Evolutionary conservation across 2,329 filamentous ascomycete genomes (phyloP), one percentile per base, ranked within the genome.

Genomic region (Colletotrichum destructivum): DNA sequence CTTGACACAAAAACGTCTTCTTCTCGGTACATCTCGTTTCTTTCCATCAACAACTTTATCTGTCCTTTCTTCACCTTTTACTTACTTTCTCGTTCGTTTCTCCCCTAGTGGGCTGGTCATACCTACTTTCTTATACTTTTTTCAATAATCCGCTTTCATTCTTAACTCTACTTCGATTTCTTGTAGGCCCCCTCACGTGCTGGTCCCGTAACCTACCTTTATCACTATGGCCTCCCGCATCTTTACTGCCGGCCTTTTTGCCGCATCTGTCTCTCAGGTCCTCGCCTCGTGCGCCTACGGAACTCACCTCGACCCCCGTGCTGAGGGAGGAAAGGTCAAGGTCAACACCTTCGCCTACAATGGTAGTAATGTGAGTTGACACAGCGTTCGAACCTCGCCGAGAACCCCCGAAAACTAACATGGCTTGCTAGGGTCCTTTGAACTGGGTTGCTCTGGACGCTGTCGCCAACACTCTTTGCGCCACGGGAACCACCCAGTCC

Each of bases 371-470:
- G 82, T 84, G 76, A 66, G 78, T 73, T 31, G 6, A 18, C 31
- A 55, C 21, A 44, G 18, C 16, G 16, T n/a, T 40, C 40, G 6
- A 21, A 9, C 15, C 7, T 26, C 6, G 23, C 46, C 13, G 12
- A 12, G 23, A n/a, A 13, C 21, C 47, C 9, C 35, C n/a, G 40
- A 18, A 9, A 15, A 56, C 69, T 72, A 46, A 72, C 60, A 60
- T n/a, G n/a, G 7, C n/a, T 23, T 46, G 46, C 16, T 57, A 74
- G 73, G 85, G 85, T 18, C 85, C 86, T 9, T 77, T 86, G 69
- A 85, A 84, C 76, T 88, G 85, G 86, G 82, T 84, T 40, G 79
- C 80, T 8, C 79, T 88, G 35, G 77, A 79, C 35, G 63, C 76
- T 18, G 26, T 59, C 31, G 81, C 79, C 51, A 86, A 86, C 75